A percentile compares a stretch with the other conserved stretches of the same genome.
Conservation (phyloP, 768 basidiomycete species). For the Boletus rufocinnamomeus region DNA sequence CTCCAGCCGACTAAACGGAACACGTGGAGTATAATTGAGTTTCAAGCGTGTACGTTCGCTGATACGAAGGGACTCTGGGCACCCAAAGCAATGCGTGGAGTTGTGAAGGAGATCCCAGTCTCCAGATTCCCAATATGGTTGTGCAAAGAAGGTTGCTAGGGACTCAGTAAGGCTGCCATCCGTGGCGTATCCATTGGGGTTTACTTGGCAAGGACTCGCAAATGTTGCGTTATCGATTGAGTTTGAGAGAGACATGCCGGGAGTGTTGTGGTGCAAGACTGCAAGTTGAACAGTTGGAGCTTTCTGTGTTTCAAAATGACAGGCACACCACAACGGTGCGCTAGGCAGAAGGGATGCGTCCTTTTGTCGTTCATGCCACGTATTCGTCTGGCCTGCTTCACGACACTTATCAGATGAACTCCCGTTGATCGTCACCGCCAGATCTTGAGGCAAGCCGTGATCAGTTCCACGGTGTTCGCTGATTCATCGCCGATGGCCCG, state of each 20-base stretch:
- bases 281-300: too few relatives aligned
- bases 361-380: not conserved
- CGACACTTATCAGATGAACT: not conserved
- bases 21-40: not conserved
- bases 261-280: not conserved
- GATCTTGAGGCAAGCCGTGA: too few relatives aligned
- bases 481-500: not conserved
- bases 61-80: not conserved
- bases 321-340: too few relatives aligned
- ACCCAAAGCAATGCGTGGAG: too few relatives aligned
- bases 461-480: not conserved
- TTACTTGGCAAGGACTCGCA: not conserved
- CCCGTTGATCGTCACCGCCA: not conserved
- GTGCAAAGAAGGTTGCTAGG: not conserved
- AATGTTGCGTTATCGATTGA: not conserved
- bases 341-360: not conserved
- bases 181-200: not conserved
- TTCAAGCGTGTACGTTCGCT: not conserved
- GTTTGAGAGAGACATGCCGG: not conserved
- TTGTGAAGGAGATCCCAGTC: too few relatives aligned
- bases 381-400: not conserved
- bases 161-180: not conserved
- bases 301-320: too few relatives aligned
- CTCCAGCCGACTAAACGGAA: not conserved
- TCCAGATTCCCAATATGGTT: not conserved